These are phyloP conservation scores for Melanomma pulvis-pyrius DNA, from an alignment of 495 filamentous ascomycete species.

Conservation along the genomic window DNA sequence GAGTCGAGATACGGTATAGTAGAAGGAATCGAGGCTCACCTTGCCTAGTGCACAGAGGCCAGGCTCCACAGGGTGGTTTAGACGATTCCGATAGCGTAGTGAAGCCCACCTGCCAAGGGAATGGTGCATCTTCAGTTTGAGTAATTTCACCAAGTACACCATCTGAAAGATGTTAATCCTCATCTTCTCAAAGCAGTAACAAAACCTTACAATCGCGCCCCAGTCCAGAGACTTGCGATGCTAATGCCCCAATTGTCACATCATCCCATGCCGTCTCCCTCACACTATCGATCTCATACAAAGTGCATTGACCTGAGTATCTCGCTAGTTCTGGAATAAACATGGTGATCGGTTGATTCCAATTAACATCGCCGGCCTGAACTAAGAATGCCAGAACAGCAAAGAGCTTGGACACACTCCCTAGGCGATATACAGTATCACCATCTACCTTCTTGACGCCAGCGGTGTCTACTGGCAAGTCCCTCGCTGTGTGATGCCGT, in stretches of 20 bases:
- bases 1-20: neutral
- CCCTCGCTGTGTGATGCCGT: constrained; percentile 2
- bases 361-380: constrained; percentile 48
- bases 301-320: neutral
- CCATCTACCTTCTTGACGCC: constrained; percentile 21
- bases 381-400: constrained; percentile 52
- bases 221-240: constrained; percentile 49
- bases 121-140: neutral
- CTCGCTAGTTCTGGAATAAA: constrained; percentile 57
- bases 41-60: constrained; percentile 5
- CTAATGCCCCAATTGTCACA: constrained; percentile 50
- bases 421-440: constrained; percentile 53
- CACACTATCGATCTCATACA: constrained; percentile 9
- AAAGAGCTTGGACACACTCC: constrained; percentile 55
- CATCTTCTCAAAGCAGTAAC: too few species aligned
- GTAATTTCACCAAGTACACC: constrained; percentile 10
- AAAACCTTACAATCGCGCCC: constrained; percentile 40
- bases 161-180: neutral
- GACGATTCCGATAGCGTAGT: neutral
- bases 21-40: neutral
- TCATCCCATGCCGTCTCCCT: constrained; percentile 39
- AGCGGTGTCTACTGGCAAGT: neutral
- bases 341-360: constrained; percentile 52
- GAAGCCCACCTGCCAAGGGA: neutral
- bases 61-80: constrained; percentile 10